These are phyloP conservation scores for Neurospora sp. DNA, from an alignment of 495 filamentous ascomycete genomes.

Conservation along the genomic window DNA sequence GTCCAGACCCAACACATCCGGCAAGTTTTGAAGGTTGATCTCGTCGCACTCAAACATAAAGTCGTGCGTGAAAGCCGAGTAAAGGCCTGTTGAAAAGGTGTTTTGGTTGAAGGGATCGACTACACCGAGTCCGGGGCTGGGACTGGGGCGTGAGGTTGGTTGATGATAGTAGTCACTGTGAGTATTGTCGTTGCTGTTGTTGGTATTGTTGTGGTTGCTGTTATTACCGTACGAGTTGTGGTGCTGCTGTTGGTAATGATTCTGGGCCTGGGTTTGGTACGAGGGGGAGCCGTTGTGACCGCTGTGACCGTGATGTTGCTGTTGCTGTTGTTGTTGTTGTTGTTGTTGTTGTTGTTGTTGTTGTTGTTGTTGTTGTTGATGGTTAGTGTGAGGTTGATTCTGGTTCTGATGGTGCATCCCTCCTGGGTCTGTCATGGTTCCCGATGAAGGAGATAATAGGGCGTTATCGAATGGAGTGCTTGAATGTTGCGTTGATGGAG, in stretches of 20 bases:
- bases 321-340: background rate
- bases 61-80: background rate
- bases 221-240: background rate
- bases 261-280: background rate
- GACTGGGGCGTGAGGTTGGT: background rate
- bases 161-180: constrained; percentile 7
- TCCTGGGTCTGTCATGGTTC: background rate
- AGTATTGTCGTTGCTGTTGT: constrained; percentile 8
- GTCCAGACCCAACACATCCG: background rate
- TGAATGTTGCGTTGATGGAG: background rate
- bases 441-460: background rate
- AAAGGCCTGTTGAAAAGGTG: background rate
- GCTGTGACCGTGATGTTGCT: background rate
- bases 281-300: background rate
- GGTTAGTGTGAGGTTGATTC: background rate
- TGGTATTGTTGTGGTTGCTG: background rate
- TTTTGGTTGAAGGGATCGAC: background rate
- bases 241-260: background rate
- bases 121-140: background rate
- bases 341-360: constrained; percentile 1
- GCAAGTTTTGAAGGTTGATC: background rate
- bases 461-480: background rate
- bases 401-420: constrained; percentile 2
- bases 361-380: background rate
- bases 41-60: background rate